These are phyloP conservation scores for Leucaena leucocephala DNA, from an alignment of 306 rosid species.

Conservation along the genomic window DNA sequence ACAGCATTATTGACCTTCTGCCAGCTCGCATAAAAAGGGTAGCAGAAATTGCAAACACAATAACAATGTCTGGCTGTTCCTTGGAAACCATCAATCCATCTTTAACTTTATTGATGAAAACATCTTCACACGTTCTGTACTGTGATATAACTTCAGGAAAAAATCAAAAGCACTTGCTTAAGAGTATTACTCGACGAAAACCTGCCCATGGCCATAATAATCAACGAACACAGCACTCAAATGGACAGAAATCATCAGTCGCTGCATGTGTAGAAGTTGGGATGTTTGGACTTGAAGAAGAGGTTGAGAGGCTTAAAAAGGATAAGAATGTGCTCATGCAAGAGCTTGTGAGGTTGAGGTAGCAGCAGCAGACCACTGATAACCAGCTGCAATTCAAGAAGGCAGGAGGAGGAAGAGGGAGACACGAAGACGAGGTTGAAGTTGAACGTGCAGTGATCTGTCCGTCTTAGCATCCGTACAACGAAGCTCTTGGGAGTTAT, in stretches of 20 bases:
- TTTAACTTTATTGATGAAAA: no score
- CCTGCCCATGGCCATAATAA: conserved; percentile 83
- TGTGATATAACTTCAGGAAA: no score
- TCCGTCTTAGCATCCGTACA: not conserved
- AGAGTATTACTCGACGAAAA: conserved; percentile 79
- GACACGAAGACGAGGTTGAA: no score
- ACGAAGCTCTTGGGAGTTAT: not conserved
- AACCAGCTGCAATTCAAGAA: conserved; percentile 58
- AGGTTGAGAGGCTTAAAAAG: conserved; percentile 93
- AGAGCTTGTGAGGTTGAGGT: conserved; percentile 95
- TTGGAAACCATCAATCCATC: no score
- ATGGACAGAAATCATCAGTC: conserved; percentile 75
- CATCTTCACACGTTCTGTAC: no score
- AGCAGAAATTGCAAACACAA: no score
- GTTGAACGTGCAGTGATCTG: not conserved
- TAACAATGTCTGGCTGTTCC: no score
- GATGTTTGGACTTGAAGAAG: conserved; percentile 95
- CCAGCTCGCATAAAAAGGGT: no score
- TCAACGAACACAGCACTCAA: conserved; percentile 72
- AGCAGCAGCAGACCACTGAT: conserved; percentile 97
- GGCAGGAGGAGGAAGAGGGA: not conserved
- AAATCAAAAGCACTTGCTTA: conserved; percentile 91
- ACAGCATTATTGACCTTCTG: no score
- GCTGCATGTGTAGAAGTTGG: conserved; percentile 98
- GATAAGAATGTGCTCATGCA: conserved; percentile 99